Evolutionary conservation across 331 rosid genomes (phyloP).

Genomic region (Rhamnella rubrinervis): DNA sequence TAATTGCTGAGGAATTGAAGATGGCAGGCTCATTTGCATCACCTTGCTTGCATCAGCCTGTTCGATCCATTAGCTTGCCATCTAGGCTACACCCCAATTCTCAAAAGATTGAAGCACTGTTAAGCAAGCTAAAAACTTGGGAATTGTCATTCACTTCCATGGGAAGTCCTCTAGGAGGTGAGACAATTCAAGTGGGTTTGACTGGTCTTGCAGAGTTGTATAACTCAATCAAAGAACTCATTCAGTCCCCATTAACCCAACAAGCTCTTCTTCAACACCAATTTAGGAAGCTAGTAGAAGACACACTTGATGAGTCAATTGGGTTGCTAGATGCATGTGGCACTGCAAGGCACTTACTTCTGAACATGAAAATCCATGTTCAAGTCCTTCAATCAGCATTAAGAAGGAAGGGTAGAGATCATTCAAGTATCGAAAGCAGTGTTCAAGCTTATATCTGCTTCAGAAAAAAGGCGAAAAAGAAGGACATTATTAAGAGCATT

Average conservation of each 20-base stretch:
- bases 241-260: constrained; percentile 50
- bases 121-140: constrained; percentile 45
- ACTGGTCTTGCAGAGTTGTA: constrained; percentile 55
- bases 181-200: constrained; percentile 46
- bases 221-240: constrained; percentile 54
- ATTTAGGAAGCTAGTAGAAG: constrained; percentile 51
- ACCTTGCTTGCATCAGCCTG: constrained; percentile 34
- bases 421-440: constrained; percentile 17
- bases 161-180: constrained; percentile 27
- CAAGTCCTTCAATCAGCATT: constrained; percentile 36
- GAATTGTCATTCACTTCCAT: constrained; percentile 17
- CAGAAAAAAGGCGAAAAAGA: constrained; percentile 64
- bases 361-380: constrained; percentile 29
- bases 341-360: constrained; percentile 33
- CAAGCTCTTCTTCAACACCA: constrained; percentile 50
- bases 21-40: constrained; percentile 51
- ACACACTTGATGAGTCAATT: constrained; percentile 51
- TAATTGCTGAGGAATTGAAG: constrained; percentile 10
- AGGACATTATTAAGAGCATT: constrained; percentile 50
- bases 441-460: constrained; percentile 26
- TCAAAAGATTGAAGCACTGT: constrained; percentile 51
- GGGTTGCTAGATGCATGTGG: constrained; percentile 43
- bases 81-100: constrained; percentile 64
- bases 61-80: constrained; percentile 86
- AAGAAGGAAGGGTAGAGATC: constrained; percentile 25